Evolutionary conservation across 23 red algal species (phyloP), one percentile per base, ranked within the genome.

Genomic region (Pyropia haitanensis): DNA sequence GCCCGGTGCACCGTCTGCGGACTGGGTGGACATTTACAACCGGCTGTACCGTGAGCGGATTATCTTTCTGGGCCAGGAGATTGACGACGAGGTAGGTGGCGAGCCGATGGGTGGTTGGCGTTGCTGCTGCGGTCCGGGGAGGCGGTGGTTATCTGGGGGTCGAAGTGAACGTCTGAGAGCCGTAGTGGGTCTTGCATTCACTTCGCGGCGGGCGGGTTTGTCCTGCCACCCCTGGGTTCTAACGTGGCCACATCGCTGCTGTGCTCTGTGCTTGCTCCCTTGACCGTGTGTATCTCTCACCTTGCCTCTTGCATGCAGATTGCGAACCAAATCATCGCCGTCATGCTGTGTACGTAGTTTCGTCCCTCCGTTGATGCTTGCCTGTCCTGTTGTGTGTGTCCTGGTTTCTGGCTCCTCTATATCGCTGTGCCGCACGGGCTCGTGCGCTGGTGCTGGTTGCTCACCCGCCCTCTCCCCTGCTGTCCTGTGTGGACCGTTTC

Each of bases 21-120:
- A 98, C 64, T 98, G 94, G 94, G 94, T 98, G 16, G 94, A 98
- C 72, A 98, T 98, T 29, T 98, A 98, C 73, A 98, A 98, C 78
- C 67, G 94, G 18, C 65, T 98, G 57, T 98, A 98, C 71, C 79
- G 94, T 3, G 94, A 98, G 65, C 78, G 94, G 10, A 98, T 98
- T 29, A 98, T 98, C 53, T 98, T 98, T 34, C 66, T 98, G 18
- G 94, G 94, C 19, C 85, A 89, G 58, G 94, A 98, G 50, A 86
- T 98, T 74, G 94, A 98, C 53, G 94, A 98, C 52, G 94, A 98
- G 13, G 39, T 46, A 46, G 39, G 39, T 46, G 39, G 10, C 39
- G 39, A 1, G 1, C 39, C 39, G 2, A 1, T 13, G 39, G 39
- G 39, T 3, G 39, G 39, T 4, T 46, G 67, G n/a, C 53, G 0